A percentile compares a stretch with the other conserved stretches of the same genome.
phyloP scores from a whole-genome alignment of 148 eudicot genomes.

The Heliosperma pusillum region DNA sequence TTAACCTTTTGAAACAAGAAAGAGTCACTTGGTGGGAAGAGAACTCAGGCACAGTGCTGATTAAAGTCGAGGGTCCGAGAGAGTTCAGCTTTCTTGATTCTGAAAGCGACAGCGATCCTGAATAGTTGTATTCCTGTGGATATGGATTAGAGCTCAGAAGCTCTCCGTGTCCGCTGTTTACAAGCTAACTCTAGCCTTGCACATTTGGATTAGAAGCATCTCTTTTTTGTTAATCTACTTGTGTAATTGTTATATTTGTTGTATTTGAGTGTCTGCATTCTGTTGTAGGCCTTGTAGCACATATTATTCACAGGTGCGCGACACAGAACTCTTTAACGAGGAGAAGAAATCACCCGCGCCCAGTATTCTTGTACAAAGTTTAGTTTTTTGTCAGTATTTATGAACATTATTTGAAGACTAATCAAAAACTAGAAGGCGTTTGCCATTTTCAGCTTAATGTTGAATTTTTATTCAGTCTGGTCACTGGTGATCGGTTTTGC shows the following conservation, averaged over 20 bases:
- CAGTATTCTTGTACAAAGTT: slow-evolving; percentile 22
- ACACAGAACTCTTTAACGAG: background rate
- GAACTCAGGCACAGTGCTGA: slow-evolving; percentile 73
- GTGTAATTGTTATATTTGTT: slow-evolving; percentile 11
- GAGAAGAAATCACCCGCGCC: background rate
- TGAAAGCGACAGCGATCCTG: slow-evolving; percentile 52
- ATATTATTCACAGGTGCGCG: background rate
- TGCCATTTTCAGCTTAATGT: background rate
- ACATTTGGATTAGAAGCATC: background rate
- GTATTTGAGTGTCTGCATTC: slow-evolving; percentile 12
- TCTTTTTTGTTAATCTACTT: background rate
- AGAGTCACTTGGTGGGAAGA: slow-evolving; percentile 71
- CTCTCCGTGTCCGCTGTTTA: background rate
- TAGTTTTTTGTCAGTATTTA: background rate
- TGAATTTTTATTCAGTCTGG: no score
- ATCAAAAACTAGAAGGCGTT: background rate
- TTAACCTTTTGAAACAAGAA: slow-evolving; percentile 60
- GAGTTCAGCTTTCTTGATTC: slow-evolving; percentile 74
- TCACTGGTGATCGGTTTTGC: no score
- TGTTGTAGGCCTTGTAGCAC: no score
- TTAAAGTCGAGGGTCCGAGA: slow-evolving; percentile 67
- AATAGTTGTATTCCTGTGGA: slow-evolving; percentile 12
- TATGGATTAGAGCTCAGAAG: background rate
- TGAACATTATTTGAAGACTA: background rate
- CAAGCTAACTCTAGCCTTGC: slow-evolving; percentile 16